Conservation (phyloP, 202 grass and related monocot genomes). For the Hordeum pubiflorum region DNA sequence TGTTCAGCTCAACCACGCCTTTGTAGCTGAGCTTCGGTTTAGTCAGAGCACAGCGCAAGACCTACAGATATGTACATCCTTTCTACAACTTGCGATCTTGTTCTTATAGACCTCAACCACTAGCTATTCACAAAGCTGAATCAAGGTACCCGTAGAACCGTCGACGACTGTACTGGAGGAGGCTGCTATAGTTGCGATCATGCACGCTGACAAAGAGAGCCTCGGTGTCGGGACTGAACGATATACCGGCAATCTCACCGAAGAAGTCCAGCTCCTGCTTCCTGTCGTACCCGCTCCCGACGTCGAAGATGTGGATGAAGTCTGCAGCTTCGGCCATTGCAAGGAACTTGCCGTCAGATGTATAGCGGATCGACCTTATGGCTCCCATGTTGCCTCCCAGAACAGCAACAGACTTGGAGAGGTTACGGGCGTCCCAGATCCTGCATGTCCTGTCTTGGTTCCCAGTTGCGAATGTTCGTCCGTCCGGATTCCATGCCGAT, state of each 20-base stretch:
- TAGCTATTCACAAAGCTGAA: slow-evolving; percentile 37
- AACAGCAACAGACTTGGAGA: slow-evolving; percentile 56
- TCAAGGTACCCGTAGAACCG: slow-evolving; percentile 57
- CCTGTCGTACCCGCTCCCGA: slow-evolving; percentile 41
- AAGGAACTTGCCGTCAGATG: slow-evolving; percentile 65
- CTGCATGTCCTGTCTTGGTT: slow-evolving; percentile 88
- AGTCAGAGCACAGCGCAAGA: not conserved
- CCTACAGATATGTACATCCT: slow-evolving; percentile 4
- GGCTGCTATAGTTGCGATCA: slow-evolving; percentile 56
- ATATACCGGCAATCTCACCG: slow-evolving; percentile 66
- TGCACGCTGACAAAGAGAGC: slow-evolving; percentile 62
- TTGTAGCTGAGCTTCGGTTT: not conserved
- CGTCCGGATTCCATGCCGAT: slow-evolving; percentile 77
- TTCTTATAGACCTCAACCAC: not conserved
- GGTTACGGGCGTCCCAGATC: slow-evolving; percentile 76
- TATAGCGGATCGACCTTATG: slow-evolving; percentile 68
- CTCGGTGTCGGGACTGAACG: slow-evolving; percentile 75
- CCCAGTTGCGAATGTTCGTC: slow-evolving; percentile 60
- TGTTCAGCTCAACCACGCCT: not conserved
- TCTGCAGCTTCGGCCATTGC: slow-evolving; percentile 79
- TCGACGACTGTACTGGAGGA: slow-evolving; percentile 54
- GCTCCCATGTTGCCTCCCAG: slow-evolving; percentile 77
- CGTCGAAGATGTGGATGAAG: slow-evolving; percentile 74
- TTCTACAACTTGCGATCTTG: slow-evolving; percentile 7
- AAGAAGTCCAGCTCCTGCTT: slow-evolving; percentile 81